Evolutionary conservation across 1,284 basidiomycete species (phyloP), one percentile per base, ranked within the genome.

Genomic region (Sanghuangporus sanghuang): DNA sequence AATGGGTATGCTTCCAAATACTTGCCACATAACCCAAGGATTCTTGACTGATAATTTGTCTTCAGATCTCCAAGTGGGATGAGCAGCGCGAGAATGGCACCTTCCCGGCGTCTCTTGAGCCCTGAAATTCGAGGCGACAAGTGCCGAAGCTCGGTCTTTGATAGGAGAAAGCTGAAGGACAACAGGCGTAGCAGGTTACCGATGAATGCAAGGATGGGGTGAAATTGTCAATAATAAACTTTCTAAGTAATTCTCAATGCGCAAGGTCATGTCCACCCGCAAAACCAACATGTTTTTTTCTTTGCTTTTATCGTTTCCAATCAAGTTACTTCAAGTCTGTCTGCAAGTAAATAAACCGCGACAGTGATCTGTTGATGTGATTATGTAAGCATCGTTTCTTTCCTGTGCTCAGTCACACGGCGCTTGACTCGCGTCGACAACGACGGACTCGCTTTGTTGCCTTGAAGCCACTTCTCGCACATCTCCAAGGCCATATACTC

Each of bases 21-120:
- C 42, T 27, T 23, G 21, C 21, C 5, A 52, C 23, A 52, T 52
- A 12, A 14, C 38, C 23, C 59, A 59, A 32, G 55, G 2, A 68
- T 64, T 66, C 23, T 65, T 64, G 68, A 46, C 50, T 57, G 54
- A 70, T 61, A 40, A 40, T 48, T 32, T 36, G 56, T 63, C 21
- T 54, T 1, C 74, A 95, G 95, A 86, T 90, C 73, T 72, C 78
- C 69, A 92, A 89, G 78, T 98, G 90, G 81, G 93, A 96, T 74
- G 95, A 96, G 67, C 93, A 97, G 79, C 86, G 95, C 74, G 95
- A 97, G 76, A 86, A 77, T 70, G 93, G 93, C 68, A 93, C 90
- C 48, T 98, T 98, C 88, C 93, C 95, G 53, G 90, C 92, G 32
- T 92, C 91, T 21, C 79, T 96, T 71, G 92, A 95, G 73, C 89